Base-by-base conservation (phyloP, 345 rosid species). In the Hypericum androsaemum region DNA sequence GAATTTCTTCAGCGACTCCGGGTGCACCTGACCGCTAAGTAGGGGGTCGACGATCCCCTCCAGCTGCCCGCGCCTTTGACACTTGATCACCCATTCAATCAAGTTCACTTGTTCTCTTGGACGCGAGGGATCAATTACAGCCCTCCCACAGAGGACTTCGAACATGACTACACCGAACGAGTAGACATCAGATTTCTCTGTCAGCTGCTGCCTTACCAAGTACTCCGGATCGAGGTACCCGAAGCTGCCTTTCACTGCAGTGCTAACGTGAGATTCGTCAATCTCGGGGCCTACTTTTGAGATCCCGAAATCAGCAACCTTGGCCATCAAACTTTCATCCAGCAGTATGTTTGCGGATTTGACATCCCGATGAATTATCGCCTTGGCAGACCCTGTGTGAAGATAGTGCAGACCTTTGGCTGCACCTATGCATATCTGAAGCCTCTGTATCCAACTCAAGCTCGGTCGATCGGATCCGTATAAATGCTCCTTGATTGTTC, bases 141-240 rank as follows among this genome's bases (percentile, higher is more conserved):
- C 59, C 12, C 66, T 46, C 9, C 60, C 60, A 12, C 59, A 62
- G 4, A 62, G 14, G 7, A 62, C 66, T 39, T 62, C 59, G 10
- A 62, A 16, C 38, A 62, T 8, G 10, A 62, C 60, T n/a, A 62
- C 66, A 13, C 66, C 60, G 32, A 62, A 62, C 0, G 64, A 61
- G 64, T 61, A 61, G 10, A 52, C 64, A 44, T 61, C 57, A 2
- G 64, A 61, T 52, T 62, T 62, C 45, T 62, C 59, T 0, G 54
- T 53, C 40, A 62, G 59, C 35, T 62, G 60, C 41, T 53, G 66
- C 48, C 66, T 54, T 4, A 51, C 15, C 9, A 54, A 54, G 47
- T 62, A 62, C 42, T 62, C 59, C 5, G 60, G 66, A 55, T 62
- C 66, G 22, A 54, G 66, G 16, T 62, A 62, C 14, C 59, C 60